These are phyloP conservation scores for Boeremia lycopersici DNA, from an alignment of 2,329 filamentous ascomycete species.

Conservation along the genomic window DNA sequence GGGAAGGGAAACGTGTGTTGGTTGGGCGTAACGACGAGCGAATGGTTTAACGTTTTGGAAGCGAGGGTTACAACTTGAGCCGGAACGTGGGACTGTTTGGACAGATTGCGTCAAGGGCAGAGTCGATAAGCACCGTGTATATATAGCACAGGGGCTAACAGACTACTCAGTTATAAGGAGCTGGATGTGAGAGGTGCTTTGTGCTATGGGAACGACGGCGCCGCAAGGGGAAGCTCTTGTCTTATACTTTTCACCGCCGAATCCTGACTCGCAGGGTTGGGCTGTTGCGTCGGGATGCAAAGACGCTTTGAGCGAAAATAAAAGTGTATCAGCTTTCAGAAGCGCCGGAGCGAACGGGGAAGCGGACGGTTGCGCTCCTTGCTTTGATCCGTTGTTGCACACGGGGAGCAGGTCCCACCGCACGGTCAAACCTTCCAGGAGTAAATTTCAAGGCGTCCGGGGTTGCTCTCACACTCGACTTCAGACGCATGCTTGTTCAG, in stretches of 20 bases:
- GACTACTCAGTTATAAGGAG: constrained; percentile 12
- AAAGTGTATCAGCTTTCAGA: constrained; percentile 25
- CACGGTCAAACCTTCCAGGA: constrained; percentile 36
- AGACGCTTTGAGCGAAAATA: constrained; percentile 37
- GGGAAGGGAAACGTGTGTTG: constrained; percentile 5
- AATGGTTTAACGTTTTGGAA: constrained; percentile 10
- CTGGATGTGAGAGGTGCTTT: constrained; percentile 10
- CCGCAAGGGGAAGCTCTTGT: constrained; percentile 26
- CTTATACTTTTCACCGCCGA: constrained; percentile 38
- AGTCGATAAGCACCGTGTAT: constrained; percentile 4
- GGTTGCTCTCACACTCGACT: constrained; percentile 20
- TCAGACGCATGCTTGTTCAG: constrained; percentile 16
- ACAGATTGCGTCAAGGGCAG: constrained; percentile 10
- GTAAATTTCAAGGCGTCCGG: constrained; percentile 24
- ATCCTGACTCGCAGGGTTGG: constrained; percentile 38
- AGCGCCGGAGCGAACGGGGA: constrained; percentile 32
- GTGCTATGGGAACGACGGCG: constrained; percentile 17
- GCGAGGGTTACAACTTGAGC: constrained; percentile 10
- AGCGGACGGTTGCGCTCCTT: constrained; percentile 42
- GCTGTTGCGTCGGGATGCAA: constrained; percentile 16
- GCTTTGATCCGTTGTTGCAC: constrained; percentile 37
- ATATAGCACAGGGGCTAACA: constrained; percentile 5
- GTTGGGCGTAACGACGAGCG: constrained; percentile 16
- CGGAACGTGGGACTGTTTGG: neutral
- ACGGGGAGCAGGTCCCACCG: constrained; percentile 36